Evolutionary conservation across 1,284 basidiomycete species (phyloP), one percentile per base, ranked within the genome.

Genomic region (Leccinum fallax): DNA sequence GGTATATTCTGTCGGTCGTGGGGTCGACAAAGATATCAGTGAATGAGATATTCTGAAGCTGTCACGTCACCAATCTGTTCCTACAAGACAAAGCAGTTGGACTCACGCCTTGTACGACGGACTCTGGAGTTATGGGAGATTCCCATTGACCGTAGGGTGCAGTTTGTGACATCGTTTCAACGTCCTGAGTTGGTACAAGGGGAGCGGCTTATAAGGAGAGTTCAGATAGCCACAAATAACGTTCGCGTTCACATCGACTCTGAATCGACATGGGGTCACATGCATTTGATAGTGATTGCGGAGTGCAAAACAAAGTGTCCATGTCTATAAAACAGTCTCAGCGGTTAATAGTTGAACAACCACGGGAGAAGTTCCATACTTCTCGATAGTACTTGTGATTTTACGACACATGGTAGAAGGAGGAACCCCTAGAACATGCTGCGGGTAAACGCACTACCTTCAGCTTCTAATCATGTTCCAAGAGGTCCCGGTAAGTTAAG

Each of bases 1-100:
- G 77, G 55, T 78, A 79, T 54, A 81, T 55, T 1, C 63, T 67
- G 28, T 68, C 38, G 8, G 67, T 71, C 5, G 67, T 65, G 9
- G 71, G 67, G 61, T 80, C 79, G 24, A 78, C 72, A 34, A 78
- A 67, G n/a, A 79, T 62, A 36, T 77, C 74, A 15, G 64, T 51
- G 57, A 80, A 66, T 3, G 70, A 54, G 16, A 72, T 68, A 5
- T 56, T 70, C 72, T 76, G 43, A 4, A 36, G 16, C n/a, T 9
- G 52, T 48, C 16, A 1, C 2, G 19, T 58, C 26, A 64, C 3
- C 28, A 6, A n/a, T 49, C 5, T 19, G 46, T 53, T 24, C 24
- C 24, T 19, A 46, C 11, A 15, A 53, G 51, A 5, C 30, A 7
- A 9, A 19, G 5, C 15, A 7, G 1, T 32, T 19, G 26, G 7